phyloP scores from a whole-genome alignment of 2,329 filamentous ascomycete genomes.

The Corynespora cassiicola region DNA sequence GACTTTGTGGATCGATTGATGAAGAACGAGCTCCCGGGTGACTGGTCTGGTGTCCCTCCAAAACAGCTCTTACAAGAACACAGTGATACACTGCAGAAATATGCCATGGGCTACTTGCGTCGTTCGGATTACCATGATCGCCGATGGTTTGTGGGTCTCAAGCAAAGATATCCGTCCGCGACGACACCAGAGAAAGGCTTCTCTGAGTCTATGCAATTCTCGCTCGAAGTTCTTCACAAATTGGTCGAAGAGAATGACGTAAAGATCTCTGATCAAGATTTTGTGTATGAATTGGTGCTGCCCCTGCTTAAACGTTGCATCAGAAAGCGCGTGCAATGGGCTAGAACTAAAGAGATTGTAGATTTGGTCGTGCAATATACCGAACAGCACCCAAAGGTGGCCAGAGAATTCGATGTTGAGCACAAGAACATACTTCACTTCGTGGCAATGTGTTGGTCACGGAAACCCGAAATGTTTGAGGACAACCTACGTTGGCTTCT shows the following conservation, averaged over 20 bases:
- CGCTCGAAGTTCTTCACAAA: conserved; percentile 20
- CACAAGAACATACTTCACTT: conserved; percentile 22
- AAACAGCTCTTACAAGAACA: conserved; percentile 21
- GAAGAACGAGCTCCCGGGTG: conserved; percentile 3
- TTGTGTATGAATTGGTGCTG: conserved; percentile 21
- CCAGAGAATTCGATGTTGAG: conserved; percentile 8
- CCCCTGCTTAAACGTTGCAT: conserved; percentile 30
- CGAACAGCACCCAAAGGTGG: conserved; percentile 12
- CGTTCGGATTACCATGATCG: too few species aligned
- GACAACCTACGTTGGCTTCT: conserved; percentile 13
- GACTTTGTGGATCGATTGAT: conserved; percentile 20
- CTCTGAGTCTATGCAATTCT: conserved; percentile 37
- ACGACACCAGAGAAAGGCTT: conserved; percentile 13
- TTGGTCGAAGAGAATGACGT: conserved; percentile 8
- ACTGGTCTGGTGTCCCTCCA: conserved; percentile 9
- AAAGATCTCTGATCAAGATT: conserved; percentile 10
- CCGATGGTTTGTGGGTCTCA: conserved; percentile 11
- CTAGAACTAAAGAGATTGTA: conserved; percentile 20
- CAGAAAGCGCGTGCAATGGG: conserved; percentile 22
- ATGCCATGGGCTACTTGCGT: too few species aligned
- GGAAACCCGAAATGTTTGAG: conserved; percentile 26
- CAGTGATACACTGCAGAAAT: conserved; percentile 17
- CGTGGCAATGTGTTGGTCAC: conserved; percentile 30
- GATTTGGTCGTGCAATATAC: conserved; percentile 24
- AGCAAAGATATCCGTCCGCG: conserved; percentile 16